Conservation (phyloP, 495 filamentous ascomycete species). For the Hypoxylon cercidicola region DNA sequence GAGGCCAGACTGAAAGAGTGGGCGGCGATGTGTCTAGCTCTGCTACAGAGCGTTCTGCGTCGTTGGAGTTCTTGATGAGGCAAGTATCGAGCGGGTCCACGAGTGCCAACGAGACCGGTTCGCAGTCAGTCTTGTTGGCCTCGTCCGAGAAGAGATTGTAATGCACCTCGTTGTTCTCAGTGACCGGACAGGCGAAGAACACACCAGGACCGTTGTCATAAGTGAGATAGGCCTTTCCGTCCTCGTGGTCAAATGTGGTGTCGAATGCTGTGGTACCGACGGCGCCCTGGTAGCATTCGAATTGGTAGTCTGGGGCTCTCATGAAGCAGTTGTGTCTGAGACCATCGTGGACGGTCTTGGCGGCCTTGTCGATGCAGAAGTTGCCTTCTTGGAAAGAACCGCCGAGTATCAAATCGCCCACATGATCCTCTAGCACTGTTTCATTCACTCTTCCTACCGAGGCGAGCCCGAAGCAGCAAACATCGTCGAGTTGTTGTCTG, state of each 20-base stretch:
- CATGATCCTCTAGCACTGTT: constrained; percentile 40
- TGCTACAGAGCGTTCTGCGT: too few species aligned
- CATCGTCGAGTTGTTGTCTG: constrained; percentile 14
- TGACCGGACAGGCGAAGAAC: constrained; percentile 38
- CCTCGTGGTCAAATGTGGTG: constrained; percentile 8
- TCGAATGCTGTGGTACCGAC: constrained; percentile 39
- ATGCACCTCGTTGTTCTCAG: too few species aligned
- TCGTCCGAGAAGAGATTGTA: too few species aligned
- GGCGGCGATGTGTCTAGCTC: too few species aligned
- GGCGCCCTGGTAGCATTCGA: constrained; percentile 42
- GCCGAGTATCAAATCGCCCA: constrained; percentile 40
- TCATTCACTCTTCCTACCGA: constrained; percentile 40
- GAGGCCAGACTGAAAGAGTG: too few species aligned
- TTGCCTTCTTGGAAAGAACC: constrained; percentile 44
- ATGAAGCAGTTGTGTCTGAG: constrained; percentile 46
- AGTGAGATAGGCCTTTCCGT: constrained; percentile 36
- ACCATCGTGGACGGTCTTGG: constrained; percentile 41
- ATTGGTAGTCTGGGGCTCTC: constrained; percentile 39
- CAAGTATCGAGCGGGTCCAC: too few species aligned
- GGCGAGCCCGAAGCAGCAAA: constrained; percentile 44
- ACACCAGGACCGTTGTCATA: constrained; percentile 34
- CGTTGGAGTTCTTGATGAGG: too few species aligned
- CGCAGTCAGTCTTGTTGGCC: too few species aligned
- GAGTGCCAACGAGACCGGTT: too few species aligned
- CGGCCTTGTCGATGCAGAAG: constrained; percentile 42